Base-by-base conservation (phyloP, 129 eudicot species). In the Flaveria sonorensis region DNA sequence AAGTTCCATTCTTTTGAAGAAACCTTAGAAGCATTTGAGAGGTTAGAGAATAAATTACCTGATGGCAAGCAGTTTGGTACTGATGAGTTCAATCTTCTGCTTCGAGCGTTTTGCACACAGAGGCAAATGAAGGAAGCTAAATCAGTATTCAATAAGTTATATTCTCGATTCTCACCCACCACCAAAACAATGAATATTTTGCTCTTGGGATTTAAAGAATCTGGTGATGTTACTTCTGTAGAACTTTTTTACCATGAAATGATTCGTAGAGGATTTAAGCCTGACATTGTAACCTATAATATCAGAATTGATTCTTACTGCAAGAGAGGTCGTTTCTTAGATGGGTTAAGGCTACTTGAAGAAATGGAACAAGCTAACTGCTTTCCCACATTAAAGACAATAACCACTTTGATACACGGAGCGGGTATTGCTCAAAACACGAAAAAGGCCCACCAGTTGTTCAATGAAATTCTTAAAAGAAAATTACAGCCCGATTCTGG, bases 181-280 rank as follows among this genome's bases (percentile, higher is more conserved):
- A 86, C 90, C 56, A 92, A 92, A 81, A 92, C 98, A 4, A 92
- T 89, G 98, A 92, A 92, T 76, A 89, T 92, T 24, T 80, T 92
- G 85, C 90, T 92, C 15, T 67, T 92, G 66, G 98, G 98, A 12
- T 92, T 92, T 76, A 92, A 88, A 73, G 93, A 89, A 83, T 72
- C 96, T 0, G 89, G 92, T 40, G 96, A 92, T 83, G 74, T 92
- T 68, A 90, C 93, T 56, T 72, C 96, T 45, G 96, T 90, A 7
- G 96, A 92, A 74, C 79, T 92, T 57, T 92, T 92, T 79, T 90
- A 88, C 81, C 96, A 92, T 56, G 96, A 92, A 55, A 86, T 90
- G 98, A 70, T 86, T 76, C 83, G 86, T 65, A 84, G 97, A 82
- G 96, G 96, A 18, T 92, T 92, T 66, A 86, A 88, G 68, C 93